Base-by-base conservation (phyloP, 1,284 basidiomycete genomes). In the Phellopilus nigrolimitatus region DNA sequence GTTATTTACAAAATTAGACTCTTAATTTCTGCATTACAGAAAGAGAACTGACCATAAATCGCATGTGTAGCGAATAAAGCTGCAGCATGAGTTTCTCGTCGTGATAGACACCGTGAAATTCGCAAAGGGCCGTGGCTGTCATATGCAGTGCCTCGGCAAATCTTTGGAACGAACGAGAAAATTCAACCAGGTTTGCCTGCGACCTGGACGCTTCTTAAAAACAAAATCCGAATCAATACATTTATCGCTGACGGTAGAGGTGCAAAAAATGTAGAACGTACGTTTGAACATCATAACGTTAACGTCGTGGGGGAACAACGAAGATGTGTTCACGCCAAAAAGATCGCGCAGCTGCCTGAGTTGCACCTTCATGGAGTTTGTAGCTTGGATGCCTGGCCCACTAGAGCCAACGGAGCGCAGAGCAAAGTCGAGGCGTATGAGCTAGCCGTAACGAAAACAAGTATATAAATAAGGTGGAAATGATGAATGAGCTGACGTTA, bases 361-460 rank as follows among this genome's bases (percentile, higher is more conserved):
- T 15, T 22, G 36, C 6, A n/a, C 31, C 9, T 22, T 45, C 15
- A 44, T 22, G 7, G 33, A 22, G 21, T 46, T 44, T 3, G 36
- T 40, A 2, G 42, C 42, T 10, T 27, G 25, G 17, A 51, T 37
- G n/a, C 42, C 49, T 37, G 49, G 49, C 8, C 49, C 49, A n/a
- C 42, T 28, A 8, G 42, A 44, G 12, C 49, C 49, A 24, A 51
- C 49, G 4, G 37, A 45, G 15, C 42, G 42, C 6, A 51, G 42
- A 10, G 49, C 49, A 38, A 28, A 51, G 5, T 45, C 24, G 15
- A 51, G 33, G 22, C 49, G 49, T 17, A 28, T 24, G 6, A 50
- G 22, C 48, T 50, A 15, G 6, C 19, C n/a, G 39, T 21, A 15
- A 10, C 1, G 13, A 17, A 27, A 15, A 30, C 13, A 15, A 12